These are phyloP conservation scores for Ophiostoma himal-ulmi DNA, from an alignment of 2,329 filamentous ascomycete genomes.

Conservation along the genomic window DNA sequence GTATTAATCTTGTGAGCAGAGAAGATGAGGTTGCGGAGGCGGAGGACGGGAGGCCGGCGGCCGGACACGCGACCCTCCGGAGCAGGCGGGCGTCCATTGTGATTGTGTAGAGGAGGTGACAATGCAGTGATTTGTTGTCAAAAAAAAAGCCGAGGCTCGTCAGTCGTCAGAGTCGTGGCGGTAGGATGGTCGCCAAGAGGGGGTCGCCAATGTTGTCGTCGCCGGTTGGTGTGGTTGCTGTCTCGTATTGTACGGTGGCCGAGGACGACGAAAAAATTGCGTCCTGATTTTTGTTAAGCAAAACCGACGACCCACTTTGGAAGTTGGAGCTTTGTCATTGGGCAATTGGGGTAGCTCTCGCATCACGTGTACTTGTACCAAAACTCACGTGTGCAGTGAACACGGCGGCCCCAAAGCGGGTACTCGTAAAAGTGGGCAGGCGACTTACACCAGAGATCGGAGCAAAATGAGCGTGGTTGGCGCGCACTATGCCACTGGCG, in stretches of 20 bases:
- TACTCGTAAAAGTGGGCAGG: not conserved
- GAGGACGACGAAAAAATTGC: conserved; percentile 14
- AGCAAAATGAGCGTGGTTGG: conserved; percentile 2
- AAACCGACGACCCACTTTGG: not conserved
- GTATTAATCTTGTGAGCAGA: not conserved
- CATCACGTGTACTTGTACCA: not conserved
- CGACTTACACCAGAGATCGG: conserved; percentile 12
- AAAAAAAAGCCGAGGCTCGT: not conserved
- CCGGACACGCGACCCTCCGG: conserved; percentile 21
- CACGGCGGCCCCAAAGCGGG: not conserved
- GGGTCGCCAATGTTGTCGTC: conserved; percentile 6
- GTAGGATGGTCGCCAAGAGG: not conserved
- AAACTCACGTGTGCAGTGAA: not conserved
- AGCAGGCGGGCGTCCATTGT: conserved; percentile 24
- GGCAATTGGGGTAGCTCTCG: not conserved
- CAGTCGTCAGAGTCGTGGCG: not conserved
- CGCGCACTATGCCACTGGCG: conserved; percentile 1
- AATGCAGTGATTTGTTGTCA: no score
- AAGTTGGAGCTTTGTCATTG: conserved; percentile 5
- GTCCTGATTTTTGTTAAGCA: not conserved
- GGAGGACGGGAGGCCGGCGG: conserved; percentile 8
- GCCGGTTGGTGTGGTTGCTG: not conserved
- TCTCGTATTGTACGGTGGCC: not conserved
- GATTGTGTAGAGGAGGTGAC: not conserved
- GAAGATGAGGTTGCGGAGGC: not conserved